Conservation (phyloP, 2,329 filamentous ascomycete genomes). For the Coniochaeta sp. region DNA sequence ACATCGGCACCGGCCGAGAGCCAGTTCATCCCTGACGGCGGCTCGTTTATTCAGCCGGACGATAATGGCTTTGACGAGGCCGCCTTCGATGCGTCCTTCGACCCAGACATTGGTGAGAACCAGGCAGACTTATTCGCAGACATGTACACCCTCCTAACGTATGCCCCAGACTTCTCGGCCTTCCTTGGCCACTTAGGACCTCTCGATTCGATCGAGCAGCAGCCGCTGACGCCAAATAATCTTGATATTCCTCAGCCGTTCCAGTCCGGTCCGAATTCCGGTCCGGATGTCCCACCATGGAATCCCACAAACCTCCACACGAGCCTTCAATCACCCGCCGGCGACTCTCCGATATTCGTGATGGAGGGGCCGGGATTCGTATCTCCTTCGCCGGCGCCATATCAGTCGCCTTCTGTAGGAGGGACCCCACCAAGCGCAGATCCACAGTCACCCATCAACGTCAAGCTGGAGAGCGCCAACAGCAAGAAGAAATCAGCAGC, state of each 20-base stretch:
- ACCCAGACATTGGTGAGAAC: not conserved
- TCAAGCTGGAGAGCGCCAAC: constrained; percentile 16
- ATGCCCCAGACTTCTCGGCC: not conserved
- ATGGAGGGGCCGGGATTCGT: constrained; percentile 28
- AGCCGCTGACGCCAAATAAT: constrained; percentile 6
- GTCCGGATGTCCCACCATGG: constrained; percentile 33
- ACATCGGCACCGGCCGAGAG: constrained; percentile 16
- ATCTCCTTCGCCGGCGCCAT: constrained; percentile 24
- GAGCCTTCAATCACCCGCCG: constrained; percentile 22
- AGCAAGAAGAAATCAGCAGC: constrained; percentile 9
- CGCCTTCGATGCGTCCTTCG: not conserved
- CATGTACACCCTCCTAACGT: not conserved
- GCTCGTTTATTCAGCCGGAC: not conserved
- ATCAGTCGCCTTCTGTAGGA: constrained; percentile 13
- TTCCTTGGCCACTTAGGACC: not conserved
- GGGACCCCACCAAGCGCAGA: constrained; percentile 13
- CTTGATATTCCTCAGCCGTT: constrained; percentile 30
- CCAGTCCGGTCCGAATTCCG: constrained; percentile 25
- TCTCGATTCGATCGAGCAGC: not conserved
- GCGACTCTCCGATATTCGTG: constrained; percentile 22
- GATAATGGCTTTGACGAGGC: not conserved
- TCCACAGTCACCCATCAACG: constrained; percentile 7
- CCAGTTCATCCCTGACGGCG: constrained; percentile 7
- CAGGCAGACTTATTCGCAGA: not conserved
- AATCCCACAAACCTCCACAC: constrained; percentile 26